These are phyloP conservation scores for Aspergillus sparsus DNA, from an alignment of 495 filamentous ascomycete genomes.

Conservation along the genomic window DNA sequence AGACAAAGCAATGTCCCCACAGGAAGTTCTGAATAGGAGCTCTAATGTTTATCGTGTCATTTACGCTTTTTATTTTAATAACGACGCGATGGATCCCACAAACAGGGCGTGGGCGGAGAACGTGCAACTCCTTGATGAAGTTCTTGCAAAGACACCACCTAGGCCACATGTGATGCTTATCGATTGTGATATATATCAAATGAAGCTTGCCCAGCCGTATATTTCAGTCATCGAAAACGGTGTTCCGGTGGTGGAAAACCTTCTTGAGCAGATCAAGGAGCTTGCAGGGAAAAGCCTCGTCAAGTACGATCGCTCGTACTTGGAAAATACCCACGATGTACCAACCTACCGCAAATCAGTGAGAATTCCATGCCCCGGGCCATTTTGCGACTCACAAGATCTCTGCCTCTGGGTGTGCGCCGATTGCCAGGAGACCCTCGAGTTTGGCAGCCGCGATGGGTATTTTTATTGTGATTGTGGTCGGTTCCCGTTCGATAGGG, in stretches of 20 bases:
- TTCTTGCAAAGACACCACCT: background rate
- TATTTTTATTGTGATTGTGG: constrained; percentile 17
- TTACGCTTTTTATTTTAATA: constrained; percentile 10
- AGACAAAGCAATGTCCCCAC: background rate
- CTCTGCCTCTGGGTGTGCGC: constrained; percentile 8
- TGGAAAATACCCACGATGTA: constrained; percentile 9
- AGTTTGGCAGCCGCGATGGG: constrained; percentile 13
- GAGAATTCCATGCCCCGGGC: constrained; percentile 9
- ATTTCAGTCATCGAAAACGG: constrained; percentile 2
- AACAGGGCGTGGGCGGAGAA: constrained; percentile 6
- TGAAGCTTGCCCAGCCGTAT: background rate
- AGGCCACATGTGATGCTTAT: constrained; percentile 3
- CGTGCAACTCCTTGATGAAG: background rate
- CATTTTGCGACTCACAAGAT: constrained; percentile 5
- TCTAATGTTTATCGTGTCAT: background rate
- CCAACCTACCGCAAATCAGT: constrained; percentile 14
- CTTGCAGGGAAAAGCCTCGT: constrained; percentile 9
- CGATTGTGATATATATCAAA: background rate
- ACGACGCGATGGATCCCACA: background rate
- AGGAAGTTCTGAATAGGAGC: constrained; percentile 1
- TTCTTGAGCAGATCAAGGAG: constrained; percentile 14
- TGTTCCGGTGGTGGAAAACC: constrained; percentile 2
- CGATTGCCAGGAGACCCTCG: constrained; percentile 14
- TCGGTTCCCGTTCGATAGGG: constrained; percentile 3
- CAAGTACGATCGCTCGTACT: background rate